phyloP scores from a whole-genome alignment of 2,329 filamentous ascomycete species.

The Dactylellina leptospora region DNA sequence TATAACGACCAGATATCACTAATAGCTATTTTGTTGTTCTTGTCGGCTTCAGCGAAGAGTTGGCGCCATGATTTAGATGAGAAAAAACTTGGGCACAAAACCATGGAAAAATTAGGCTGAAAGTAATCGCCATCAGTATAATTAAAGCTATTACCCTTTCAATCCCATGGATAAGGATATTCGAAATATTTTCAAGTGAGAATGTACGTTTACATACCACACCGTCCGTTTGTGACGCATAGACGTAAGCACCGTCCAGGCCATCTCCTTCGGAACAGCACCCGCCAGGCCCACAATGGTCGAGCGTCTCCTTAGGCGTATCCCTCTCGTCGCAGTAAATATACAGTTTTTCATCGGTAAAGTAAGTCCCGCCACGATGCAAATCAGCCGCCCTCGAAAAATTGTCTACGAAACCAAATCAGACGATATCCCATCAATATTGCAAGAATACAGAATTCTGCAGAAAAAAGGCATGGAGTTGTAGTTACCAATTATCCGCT shows the following conservation, averaged over 20 bases:
- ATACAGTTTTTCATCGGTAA: constrained; percentile 1
- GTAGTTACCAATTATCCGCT: constrained; percentile 27
- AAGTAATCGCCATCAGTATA: background rate
- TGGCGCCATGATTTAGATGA: background rate
- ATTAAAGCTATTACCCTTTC: background rate
- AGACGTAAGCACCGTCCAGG: constrained; percentile 3
- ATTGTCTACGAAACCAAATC: too few species aligned
- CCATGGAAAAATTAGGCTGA: constrained; percentile 5
- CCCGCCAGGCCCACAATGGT: background rate
- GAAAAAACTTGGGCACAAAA: constrained; percentile 25
- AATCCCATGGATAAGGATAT: background rate
- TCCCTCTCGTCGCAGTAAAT: constrained; percentile 24
- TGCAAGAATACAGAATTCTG: background rate
- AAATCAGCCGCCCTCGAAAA: constrained; percentile 9
- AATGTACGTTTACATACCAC: constrained; percentile 8
- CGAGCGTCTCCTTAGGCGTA: background rate
- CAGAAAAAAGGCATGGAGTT: background rate
- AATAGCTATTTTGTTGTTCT: background rate
- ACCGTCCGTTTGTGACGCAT: background rate
- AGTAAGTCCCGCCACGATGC: constrained; percentile 19
- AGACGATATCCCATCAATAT: too few species aligned
- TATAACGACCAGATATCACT: constrained; percentile 19
- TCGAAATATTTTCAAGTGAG: background rate
- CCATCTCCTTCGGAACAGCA: constrained; percentile 18
- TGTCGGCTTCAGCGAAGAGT: background rate